Conservation (phyloP, 2,329 filamentous ascomycete genomes). For the Colletotrichum sp. region DNA sequence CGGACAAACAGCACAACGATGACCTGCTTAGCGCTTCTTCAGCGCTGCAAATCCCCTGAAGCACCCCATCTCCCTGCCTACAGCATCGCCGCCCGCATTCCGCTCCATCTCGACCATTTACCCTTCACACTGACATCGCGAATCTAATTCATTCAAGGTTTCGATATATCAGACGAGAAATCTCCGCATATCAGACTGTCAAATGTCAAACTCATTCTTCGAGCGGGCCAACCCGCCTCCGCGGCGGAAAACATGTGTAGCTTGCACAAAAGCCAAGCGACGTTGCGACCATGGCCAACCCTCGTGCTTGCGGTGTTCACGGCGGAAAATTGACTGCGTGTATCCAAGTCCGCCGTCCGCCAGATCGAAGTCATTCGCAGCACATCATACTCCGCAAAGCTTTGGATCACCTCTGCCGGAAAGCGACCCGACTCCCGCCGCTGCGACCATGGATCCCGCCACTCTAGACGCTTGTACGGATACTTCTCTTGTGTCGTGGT, state of each 20-base stretch:
- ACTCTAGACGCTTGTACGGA: not conserved
- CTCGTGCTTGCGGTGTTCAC: constrained; percentile 55
- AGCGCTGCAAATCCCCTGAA: not conserved
- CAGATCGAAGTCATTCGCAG: not conserved
- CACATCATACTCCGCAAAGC: not conserved
- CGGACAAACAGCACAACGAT: not conserved
- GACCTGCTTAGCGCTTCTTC: not conserved
- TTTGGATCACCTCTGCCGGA: not conserved
- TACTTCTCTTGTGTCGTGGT: not conserved
- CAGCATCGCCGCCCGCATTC: not conserved
- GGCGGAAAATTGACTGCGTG: constrained; percentile 50
- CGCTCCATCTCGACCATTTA: not conserved
- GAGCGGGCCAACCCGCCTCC: constrained; percentile 51
- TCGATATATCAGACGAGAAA: not conserved
- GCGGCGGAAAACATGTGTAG: constrained; percentile 60
- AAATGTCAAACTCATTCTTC: constrained; percentile 21
- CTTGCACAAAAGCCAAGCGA: constrained; percentile 62
- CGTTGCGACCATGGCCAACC: constrained; percentile 59
- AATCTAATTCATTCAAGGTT: not conserved
- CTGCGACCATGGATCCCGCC: not conserved
- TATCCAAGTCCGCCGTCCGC: constrained; percentile 37
- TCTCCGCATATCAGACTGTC: not conserved
- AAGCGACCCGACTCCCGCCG: too few species aligned
- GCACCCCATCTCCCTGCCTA: not conserved
- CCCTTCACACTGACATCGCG: not conserved